Evolutionary conservation across 2,329 filamentous ascomycete species (phyloP).

Genomic region (Escovopsis weberi): DNA sequence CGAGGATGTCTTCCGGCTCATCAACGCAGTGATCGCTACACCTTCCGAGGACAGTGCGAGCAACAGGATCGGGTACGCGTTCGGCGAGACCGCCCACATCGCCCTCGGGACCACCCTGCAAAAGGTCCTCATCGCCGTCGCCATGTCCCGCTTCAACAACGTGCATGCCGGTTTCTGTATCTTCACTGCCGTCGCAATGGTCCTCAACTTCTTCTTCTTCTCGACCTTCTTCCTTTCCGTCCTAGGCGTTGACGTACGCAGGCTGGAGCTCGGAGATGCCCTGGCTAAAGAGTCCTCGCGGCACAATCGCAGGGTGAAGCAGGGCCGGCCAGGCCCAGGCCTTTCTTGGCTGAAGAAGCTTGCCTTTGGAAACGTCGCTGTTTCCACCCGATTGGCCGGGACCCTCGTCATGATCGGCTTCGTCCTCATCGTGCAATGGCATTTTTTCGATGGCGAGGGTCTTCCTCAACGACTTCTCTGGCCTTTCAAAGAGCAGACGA

Average conservation of each 20-base stretch:
- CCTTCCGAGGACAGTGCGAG: conserved; percentile 54
- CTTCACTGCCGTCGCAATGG: conserved; percentile 59
- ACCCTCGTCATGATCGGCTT: conserved; percentile 60
- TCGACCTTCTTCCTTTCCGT: conserved; percentile 70
- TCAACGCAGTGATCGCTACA: conserved; percentile 62
- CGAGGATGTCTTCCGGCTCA: conserved; percentile 65
- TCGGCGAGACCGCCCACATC: conserved; percentile 58
- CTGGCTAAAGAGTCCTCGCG: conserved; percentile 41
- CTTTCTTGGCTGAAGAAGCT: conserved; percentile 43
- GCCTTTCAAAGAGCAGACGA: conserved; percentile 9
- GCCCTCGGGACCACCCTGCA: conserved; percentile 54
- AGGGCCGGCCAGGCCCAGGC: conserved; percentile 10
- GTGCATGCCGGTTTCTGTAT: conserved; percentile 46
- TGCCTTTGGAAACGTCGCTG: conserved; percentile 47
- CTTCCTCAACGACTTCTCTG: conserved; percentile 17
- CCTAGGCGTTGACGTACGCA: conserved; percentile 62
- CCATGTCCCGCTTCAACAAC: conserved; percentile 40
- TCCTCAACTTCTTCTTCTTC: conserved; percentile 66
- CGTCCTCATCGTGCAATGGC: conserved; percentile 60
- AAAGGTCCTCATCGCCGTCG: conserved; percentile 51
- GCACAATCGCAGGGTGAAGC: conserved; percentile 16
- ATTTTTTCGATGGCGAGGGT: conserved; percentile 53
- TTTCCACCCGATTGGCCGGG: conserved; percentile 62
- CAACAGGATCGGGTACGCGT: conserved; percentile 55
- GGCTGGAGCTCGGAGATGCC: conserved; percentile 62